phyloP scores from a whole-genome alignment of 768 basidiomycete genomes.

The Tremella fuciformis region DNA sequence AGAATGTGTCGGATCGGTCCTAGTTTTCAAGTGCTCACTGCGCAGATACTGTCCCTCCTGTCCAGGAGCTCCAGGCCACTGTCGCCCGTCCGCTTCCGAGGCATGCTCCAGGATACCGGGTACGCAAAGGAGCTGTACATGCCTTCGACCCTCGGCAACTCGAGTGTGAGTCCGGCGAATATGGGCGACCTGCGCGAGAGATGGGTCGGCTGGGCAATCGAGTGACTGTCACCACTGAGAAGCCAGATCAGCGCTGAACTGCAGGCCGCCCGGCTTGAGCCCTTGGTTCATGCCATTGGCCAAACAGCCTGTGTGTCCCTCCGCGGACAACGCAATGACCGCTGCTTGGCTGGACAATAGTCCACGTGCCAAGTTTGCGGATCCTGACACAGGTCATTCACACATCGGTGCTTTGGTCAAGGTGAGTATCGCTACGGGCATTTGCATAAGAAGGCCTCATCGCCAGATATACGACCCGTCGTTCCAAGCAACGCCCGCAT shows the following conservation, averaged over 20 bases:
- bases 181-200: slow-evolving; percentile 43
- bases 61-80: slow-evolving; percentile 19
- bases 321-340: not conserved
- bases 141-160: slow-evolving; percentile 14
- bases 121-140: slow-evolving; percentile 50
- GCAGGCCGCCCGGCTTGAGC: slow-evolving; percentile 45
- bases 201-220: slow-evolving; percentile 50
- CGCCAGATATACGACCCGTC: slow-evolving; percentile 45
- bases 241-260: slow-evolving; percentile 4
- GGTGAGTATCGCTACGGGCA: slow-evolving; percentile 18
- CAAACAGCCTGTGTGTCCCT: too few relatives aligned
- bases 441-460: not conserved
- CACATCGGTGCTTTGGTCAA: slow-evolving; percentile 49
- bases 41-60: not conserved
- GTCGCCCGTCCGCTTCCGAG: slow-evolving; percentile 41
- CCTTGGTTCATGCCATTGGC: slow-evolving; percentile 16
- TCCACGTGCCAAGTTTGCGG: not conserved
- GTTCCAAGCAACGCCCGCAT: slow-evolving; percentile 35
- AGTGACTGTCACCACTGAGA: slow-evolving; percentile 33
- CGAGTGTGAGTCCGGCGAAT: slow-evolving; percentile 20
- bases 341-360: not conserved
- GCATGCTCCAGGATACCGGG: slow-evolving; percentile 50
- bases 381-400: not conserved
- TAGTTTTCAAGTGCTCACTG: too few relatives aligned
- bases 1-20: too few relatives aligned